Percentiles rank a stretch among this genome's conserved stretches.
Evolutionary conservation across 2,329 filamentous ascomycete species (phyloP).

Genomic region (Aspergillus sp.): DNA sequence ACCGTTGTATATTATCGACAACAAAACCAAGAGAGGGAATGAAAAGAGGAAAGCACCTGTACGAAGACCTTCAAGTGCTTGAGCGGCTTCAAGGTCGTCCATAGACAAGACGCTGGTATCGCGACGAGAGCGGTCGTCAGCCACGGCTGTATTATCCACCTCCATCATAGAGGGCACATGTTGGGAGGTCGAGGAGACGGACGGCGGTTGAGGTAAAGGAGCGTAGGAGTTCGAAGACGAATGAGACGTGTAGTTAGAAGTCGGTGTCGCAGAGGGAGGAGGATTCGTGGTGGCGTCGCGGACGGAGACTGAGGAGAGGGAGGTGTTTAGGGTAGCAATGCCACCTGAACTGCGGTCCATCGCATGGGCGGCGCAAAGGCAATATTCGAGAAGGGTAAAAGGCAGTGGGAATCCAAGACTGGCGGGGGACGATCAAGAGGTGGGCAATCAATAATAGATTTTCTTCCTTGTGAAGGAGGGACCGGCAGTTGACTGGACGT

Average conservation of each 20-base stretch:
- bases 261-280: slow-evolving; percentile 4
- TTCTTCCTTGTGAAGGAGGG: slow-evolving; percentile 8
- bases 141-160: slow-evolving; percentile 33
- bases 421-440: not conserved
- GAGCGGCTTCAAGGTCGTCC: slow-evolving; percentile 62
- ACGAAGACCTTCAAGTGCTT: slow-evolving; percentile 72
- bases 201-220: slow-evolving; percentile 14
- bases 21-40: not conserved
- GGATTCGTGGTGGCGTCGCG: slow-evolving; percentile 17
- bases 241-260: slow-evolving; percentile 10
- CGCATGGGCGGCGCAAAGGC: slow-evolving; percentile 9
- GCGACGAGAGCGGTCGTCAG: slow-evolving; percentile 43
- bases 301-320: slow-evolving; percentile 15
- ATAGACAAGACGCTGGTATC: slow-evolving; percentile 49
- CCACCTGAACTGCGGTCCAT: slow-evolving; percentile 23
- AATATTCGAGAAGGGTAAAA: not conserved
- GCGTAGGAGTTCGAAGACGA: slow-evolving; percentile 16
- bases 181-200: slow-evolving; percentile 19
- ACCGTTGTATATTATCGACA: not conserved
- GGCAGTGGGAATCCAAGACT: slow-evolving; percentile 5
- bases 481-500: slow-evolving; percentile 1
- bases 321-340: slow-evolving; percentile 17
- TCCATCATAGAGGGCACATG: slow-evolving; percentile 40
- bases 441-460: slow-evolving; percentile 1
- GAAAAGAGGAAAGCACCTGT: slow-evolving; percentile 54